These are phyloP conservation scores for Scopulariopsis brevicaulis DNA, from an alignment of 2,329 filamentous ascomycete species.

Conservation along the genomic window DNA sequence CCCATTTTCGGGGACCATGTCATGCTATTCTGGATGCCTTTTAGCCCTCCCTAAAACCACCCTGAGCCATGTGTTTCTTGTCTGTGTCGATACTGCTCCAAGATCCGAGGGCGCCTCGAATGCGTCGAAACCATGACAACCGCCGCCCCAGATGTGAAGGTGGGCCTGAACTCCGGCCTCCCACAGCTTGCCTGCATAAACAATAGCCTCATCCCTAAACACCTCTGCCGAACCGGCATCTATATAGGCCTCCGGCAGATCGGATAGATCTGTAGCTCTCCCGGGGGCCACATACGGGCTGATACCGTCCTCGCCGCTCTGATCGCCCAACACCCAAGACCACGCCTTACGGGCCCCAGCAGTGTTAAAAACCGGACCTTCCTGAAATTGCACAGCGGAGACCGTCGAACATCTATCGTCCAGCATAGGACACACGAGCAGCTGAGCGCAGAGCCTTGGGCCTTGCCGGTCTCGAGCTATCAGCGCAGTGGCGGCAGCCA, in stretches of 20 bases:
- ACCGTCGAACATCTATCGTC: conserved; percentile 26
- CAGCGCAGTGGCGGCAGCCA: conserved; percentile 25
- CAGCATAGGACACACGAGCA: conserved; percentile 34
- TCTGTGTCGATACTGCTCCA: too few species aligned
- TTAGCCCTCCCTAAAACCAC: too few species aligned
- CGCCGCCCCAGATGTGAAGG: conserved; percentile 29
- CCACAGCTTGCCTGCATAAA: conserved; percentile 25
- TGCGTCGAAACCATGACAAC: conserved; percentile 26
- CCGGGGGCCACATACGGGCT: conserved; percentile 22
- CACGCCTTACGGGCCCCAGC: conserved; percentile 27
- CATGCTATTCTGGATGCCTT: too few species aligned
- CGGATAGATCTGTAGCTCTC: conserved; percentile 20
- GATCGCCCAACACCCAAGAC: conserved; percentile 24
- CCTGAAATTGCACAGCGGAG: conserved; percentile 18
- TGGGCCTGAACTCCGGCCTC: conserved; percentile 27
- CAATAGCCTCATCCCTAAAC: conserved; percentile 27
- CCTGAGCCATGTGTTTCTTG: too few species aligned
- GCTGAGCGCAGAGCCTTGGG: conserved; percentile 21
- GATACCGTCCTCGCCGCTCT: conserved; percentile 18
- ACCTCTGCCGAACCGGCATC: conserved; percentile 29
- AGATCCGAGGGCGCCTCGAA: conserved; percentile 2
- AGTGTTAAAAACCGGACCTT: conserved; percentile 20
- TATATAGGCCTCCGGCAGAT: conserved; percentile 29
- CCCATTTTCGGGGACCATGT: too few species aligned
- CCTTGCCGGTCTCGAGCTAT: conserved; percentile 21